Conservation (phyloP, 176 grass and related monocot genomes). For the Carex littledalei region DNA sequence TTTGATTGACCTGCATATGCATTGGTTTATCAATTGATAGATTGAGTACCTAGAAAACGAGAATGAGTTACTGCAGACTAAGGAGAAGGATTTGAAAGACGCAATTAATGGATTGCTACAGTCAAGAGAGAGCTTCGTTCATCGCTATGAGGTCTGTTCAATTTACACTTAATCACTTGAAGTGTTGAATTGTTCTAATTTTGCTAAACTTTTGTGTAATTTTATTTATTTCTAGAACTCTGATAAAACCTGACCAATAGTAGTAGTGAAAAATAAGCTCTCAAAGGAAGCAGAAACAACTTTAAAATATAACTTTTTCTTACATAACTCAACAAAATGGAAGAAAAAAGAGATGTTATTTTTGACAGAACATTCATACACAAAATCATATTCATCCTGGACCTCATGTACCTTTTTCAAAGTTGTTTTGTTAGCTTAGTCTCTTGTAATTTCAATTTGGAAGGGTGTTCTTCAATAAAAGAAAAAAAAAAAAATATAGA, state of each 20-base stretch:
- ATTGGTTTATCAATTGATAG: constrained; percentile 26
- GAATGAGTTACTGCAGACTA: constrained; percentile 56
- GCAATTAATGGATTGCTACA: constrained; percentile 54
- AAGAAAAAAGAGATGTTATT: neutral
- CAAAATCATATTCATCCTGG: neutral
- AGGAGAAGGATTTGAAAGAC: constrained; percentile 64
- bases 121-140: constrained; percentile 65
- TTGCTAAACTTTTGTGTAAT: constrained; percentile 10
- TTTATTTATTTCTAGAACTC: neutral
- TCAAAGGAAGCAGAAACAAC: neutral
- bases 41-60: constrained; percentile 70
- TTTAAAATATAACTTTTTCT: neutral
- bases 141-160: constrained; percentile 53
- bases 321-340: neutral
- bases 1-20: neutral
- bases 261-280: neutral
- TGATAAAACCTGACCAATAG: neutral
- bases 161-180: neutral
- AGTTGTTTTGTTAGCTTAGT: neutral
- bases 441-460: neutral
- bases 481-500: neutral
- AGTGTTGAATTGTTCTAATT: neutral
- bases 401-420: neutral
- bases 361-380: neutral
- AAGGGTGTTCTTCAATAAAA: neutral